Base-by-base conservation (phyloP, 1,284 basidiomycete genomes). In the Ustilago loliicola region DNA sequence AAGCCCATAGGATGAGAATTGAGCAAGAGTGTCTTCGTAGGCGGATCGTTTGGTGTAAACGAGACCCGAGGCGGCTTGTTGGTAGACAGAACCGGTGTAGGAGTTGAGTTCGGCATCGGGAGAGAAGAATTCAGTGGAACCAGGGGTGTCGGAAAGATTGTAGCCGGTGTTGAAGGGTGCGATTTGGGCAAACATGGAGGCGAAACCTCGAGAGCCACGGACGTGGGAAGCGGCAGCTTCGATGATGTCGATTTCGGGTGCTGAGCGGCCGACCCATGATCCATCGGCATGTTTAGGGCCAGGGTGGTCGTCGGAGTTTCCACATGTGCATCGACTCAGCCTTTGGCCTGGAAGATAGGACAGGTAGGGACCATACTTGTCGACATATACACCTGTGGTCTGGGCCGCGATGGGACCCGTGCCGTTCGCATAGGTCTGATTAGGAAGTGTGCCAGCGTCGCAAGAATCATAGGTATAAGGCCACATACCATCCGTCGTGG, bases 171-270 rank as follows among this genome's bases (percentile, higher is more conserved):
- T 80, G 66, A 82, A 85, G 0, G 84, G 84, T 1, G 83, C 83
- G 6, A 83, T 71, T 61, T 86, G 84, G 7, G 72, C 62, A 3
- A 80, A 83, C 77, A 82, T 79, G 45, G 80, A 82, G 19, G 75
- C 75, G 45, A 67, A 70, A 7, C 83, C 82, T n/a, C 80, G 66
- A 42, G 60, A 62, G 11, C 68, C 70, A 0, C 59, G 57, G 8
- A 62, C 52, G 53, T 80, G 78, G 11, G 83, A 81, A 23, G 87
- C 87, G 10, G 69, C 61, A 15, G 92, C 93, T 85, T 94, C 93
- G 67, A 94, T 89, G 45, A 94, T 88, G 87, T 94, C 93, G 65
- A 96, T 94, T 87, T 96, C 94, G 6, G 94, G 94, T 0, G 94
- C 93, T 0, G 91, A 89, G 34, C 94, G 90, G 2, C 80, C 85